Base-by-base conservation (phyloP, 116 monocot genomes). In the Thalassia testudinum region DNA sequence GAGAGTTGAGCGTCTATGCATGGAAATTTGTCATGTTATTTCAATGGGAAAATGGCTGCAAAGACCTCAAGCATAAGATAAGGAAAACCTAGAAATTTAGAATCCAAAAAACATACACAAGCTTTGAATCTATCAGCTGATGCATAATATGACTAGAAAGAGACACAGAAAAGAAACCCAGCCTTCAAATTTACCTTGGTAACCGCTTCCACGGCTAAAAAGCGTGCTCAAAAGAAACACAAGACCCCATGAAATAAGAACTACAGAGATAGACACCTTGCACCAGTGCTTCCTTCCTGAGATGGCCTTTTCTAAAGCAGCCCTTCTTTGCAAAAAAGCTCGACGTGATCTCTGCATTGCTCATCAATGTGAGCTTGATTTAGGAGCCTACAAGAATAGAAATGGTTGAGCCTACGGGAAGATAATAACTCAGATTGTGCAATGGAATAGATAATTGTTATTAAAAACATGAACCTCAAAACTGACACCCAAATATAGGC, bases 321-420 rank as follows among this genome's bases (percentile, higher is more conserved):
- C 82, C 67, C 77, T 82, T 77, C 79, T 77, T 47, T 67, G 66
- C 24, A 75, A 74, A 82, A 79, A 67, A 76, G 80, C 69, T 73
- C 56, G 70, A 55, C 80, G 62, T 48, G 82, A 92, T 62, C 72
- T 74, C 75, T 75, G 86, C 92, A 92, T 92, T 66, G 68, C 58
- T 73, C 78, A 73, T 80, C 34, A 61, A 71, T 63, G 55, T 34
- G 6, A 34, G 10, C 30, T n/a, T n/a, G n/a, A 34, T 10, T 34
- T 34, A 10, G 10, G 6, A 34, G 10, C 30, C 30, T 34, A 34
- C 30, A 34, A 34, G n/a, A n/a, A n/a, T n/a, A n/a, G n/a, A n/a
- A n/a, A n/a, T n/a, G n/a, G n/a, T n/a, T n/a, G n/a, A n/a, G n/a
- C n/a, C n/a, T n/a, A n/a, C n/a, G n/a, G n/a, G n/a, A n/a, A n/a